phyloP scores from a whole-genome alignment of 2,329 filamentous ascomycete species.

The Daldinia sp. region DNA sequence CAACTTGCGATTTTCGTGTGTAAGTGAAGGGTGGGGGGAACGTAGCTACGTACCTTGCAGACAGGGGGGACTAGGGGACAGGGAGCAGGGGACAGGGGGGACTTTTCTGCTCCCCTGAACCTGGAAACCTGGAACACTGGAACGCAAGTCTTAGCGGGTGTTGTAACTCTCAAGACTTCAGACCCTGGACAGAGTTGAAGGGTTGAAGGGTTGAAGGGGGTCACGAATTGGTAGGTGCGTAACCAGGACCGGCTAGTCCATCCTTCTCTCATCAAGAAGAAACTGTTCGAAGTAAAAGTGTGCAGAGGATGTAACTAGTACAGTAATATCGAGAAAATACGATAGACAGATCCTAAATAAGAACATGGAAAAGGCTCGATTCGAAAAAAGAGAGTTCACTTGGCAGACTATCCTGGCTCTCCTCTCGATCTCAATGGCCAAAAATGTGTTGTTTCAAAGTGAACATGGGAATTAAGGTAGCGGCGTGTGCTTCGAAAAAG shows the following conservation, averaged over 20 bases:
- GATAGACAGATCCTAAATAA: conserved; percentile 9
- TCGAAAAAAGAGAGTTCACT: conserved; percentile 22
- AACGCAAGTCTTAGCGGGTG: conserved; percentile 41
- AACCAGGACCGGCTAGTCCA: conserved; percentile 15
- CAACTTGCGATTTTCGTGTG: conserved; percentile 18
- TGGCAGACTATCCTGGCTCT: conserved; percentile 22
- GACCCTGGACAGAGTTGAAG: conserved; percentile 16
- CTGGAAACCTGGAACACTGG: conserved; percentile 43
- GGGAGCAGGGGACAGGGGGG: neutral
- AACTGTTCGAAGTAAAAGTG: conserved; percentile 25
- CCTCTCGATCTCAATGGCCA: conserved; percentile 21
- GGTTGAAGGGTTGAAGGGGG: neutral
- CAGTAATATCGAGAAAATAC: conserved; percentile 35
- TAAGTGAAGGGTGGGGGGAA: conserved; percentile 20
- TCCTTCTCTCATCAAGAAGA: conserved; percentile 26
- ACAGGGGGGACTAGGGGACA: conserved; percentile 15
- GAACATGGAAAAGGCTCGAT: conserved; percentile 1
- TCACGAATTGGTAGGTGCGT: conserved; percentile 14
- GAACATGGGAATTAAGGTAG: conserved; percentile 42
- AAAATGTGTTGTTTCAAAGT: conserved; percentile 46
- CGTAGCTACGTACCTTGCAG: conserved; percentile 39
- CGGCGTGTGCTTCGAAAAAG: conserved; percentile 32
- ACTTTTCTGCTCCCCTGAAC: conserved; percentile 35
- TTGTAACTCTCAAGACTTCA: conserved; percentile 42
- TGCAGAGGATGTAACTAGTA: conserved; percentile 35